Base-by-base conservation (phyloP, 495 filamentous ascomycete genomes). In the Aspergillus ostianus region DNA sequence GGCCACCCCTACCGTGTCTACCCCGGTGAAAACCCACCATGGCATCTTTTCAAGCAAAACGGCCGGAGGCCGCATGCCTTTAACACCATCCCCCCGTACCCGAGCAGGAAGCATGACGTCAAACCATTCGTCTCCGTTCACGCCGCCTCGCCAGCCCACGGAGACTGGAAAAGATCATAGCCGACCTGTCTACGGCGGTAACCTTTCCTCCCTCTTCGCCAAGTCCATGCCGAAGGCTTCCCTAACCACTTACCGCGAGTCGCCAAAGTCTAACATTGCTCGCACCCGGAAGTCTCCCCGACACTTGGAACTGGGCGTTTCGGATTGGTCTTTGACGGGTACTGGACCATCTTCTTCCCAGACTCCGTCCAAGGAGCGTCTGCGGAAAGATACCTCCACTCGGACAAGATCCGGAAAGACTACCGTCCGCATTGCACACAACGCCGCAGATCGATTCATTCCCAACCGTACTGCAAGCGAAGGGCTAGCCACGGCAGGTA, bases 221-320 rank as follows among this genome's bases (percentile, higher is more conserved):
- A 87, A 86, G 68, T 85, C 70, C 21, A 61, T 65, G 44, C 56
- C 71, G 9, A 69, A 63, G 46, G 26, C 67, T 18, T 56, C 73
- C 10, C 70, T 70, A 7, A 41, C 36, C 2, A 41, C 53, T 41
- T 75, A 87, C 73, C 84, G 86, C 26, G 86, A 93, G 63, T 92
- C 91, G 26, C 91, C 92, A 67, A 97, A 97, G 79, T 96, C 92
- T 49, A 97, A 96, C 79, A 96, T 97, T 71, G 93, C 91, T 56
- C 84, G 87, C 32, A 75, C 76, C 41, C 73, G 79, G 74, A 73
- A 90, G 71, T 80, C 93, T 67, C 80, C 91, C 60, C 76, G 88
- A 77, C 83, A 93, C 68, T 82, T 97, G n/a, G 93, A 97, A 70
- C 81, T 96, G 27, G 93, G 92, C 57, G 86, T 96, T 21, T 97